Conservation (phyloP, 2,329 filamentous ascomycete genomes). For the Monilinia laxa region DNA sequence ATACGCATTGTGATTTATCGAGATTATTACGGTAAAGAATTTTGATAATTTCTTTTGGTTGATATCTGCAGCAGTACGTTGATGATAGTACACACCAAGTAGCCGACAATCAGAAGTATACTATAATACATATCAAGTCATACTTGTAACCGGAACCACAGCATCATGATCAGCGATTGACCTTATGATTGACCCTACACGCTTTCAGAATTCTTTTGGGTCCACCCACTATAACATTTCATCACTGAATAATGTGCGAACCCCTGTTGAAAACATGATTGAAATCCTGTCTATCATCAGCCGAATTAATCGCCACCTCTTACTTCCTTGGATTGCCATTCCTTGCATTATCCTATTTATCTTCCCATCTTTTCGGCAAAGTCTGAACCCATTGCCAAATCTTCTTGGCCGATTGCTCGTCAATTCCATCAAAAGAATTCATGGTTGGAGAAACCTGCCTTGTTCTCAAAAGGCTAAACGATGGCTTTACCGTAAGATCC, state of each 20-base stretch:
- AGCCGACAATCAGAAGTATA: neutral
- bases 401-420: neutral
- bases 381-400: slow-evolving; percentile 6
- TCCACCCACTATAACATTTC: neutral
- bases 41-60: neutral
- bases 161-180: neutral
- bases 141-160: neutral
- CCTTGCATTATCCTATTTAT: neutral
- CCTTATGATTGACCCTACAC: neutral
- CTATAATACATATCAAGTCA: neutral
- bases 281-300: neutral
- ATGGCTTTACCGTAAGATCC: neutral
- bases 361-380: neutral
- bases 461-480: slow-evolving; percentile 1
- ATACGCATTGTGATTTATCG: neutral
- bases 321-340: neutral
- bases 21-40: neutral
- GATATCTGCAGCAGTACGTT: neutral
- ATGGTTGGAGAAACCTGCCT: slow-evolving; percentile 8
- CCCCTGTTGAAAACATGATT: neutral
- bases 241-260: neutral
- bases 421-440: neutral
- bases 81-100: neutral
- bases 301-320: neutral
- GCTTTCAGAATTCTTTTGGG: neutral